Base-by-base conservation (phyloP, 257 asterid genomes). In the Sherardia arvensis region DNA sequence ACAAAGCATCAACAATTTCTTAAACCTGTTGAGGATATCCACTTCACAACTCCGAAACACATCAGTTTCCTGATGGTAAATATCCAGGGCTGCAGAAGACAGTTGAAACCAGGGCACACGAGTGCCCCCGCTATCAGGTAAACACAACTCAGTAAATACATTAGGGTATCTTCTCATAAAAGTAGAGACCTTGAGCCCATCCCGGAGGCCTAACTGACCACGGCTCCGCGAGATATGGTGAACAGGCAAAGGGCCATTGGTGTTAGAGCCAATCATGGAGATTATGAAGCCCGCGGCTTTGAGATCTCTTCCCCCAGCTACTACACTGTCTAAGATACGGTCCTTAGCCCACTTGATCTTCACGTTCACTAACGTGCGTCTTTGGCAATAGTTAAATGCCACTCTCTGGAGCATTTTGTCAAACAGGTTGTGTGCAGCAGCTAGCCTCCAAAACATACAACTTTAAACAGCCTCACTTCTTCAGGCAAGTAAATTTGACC, bases 281-380 rank as follows among this genome's bases (percentile, higher is more conserved):
- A 85, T 69, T 30, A 89, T 86, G 29, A 75, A 68, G 40, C 80
- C 78, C 10, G 95, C 84, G 1, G 97, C 96, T 68, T 83, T 89
- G 69, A 92, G 91, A 1, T 71, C 79, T 66, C 85, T 61, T 28
- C 77, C 76, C 22, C 76, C 71, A 18, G 81, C 75, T 62, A 92
- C 94, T 30, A 68, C 82, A 55, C 77, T 62, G 75, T 93, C 99
- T 11, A 90, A 87, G 62, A 67, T 74, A 34, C 76, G 27, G 72
- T 93, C 96, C 59, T 87, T 93, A 5, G 71, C 91, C 95, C 97
- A 90, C 61, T 87, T 87, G 74, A 85, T 80, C 84, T 87, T 87
- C 47, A 87, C 87, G 68, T 93, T 90, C 54, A 93, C 97, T 20
- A 93, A 88, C 54, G 62, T 82, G 4, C 94, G 95, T 74, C 53